Conservation (phyloP, 345 rosid genomes). For the Eutrema yunnanense region DNA sequence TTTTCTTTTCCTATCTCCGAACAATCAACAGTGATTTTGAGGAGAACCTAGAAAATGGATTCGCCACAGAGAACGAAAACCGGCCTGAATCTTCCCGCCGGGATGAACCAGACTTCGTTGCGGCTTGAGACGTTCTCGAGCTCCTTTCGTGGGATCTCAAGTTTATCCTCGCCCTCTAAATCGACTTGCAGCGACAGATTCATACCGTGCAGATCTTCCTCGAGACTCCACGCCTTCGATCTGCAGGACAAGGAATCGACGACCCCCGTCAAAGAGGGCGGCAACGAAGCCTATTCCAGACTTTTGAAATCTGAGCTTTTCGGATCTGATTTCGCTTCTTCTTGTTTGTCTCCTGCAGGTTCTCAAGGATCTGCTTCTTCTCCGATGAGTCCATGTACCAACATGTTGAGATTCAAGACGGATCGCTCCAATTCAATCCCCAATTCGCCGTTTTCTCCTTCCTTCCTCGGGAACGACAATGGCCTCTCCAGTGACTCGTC, state of each 20-base stretch:
- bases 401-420: conserved; percentile 84
- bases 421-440: conserved; percentile 60
- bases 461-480: conserved; percentile 58
- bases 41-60: conserved; percentile 44
- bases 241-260: conserved; percentile 57
- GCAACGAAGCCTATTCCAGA: conserved; percentile 71
- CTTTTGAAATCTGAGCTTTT: conserved; percentile 80
- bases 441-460: conserved; percentile 80
- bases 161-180: conserved; percentile 73
- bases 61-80: conserved; percentile 54
- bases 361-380: conserved; percentile 43
- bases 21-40: neutral
- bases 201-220: conserved; percentile 95
- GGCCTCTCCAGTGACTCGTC: conserved; percentile 58
- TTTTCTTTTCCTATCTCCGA: neutral
- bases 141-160: conserved; percentile 60
- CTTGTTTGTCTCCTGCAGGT: conserved; percentile 77
- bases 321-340: conserved; percentile 80
- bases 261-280: conserved; percentile 84
- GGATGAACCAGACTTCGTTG: conserved; percentile 70
- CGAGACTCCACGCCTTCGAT: conserved; percentile 85
- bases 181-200: conserved; percentile 84
- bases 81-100: conserved; percentile 82
- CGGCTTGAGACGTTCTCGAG: conserved; percentile 55
- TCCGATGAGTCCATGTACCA: conserved; percentile 66